Conservation (phyloP, 2,329 filamentous ascomycete genomes). For the Arthrinium phaeospermum region DNA sequence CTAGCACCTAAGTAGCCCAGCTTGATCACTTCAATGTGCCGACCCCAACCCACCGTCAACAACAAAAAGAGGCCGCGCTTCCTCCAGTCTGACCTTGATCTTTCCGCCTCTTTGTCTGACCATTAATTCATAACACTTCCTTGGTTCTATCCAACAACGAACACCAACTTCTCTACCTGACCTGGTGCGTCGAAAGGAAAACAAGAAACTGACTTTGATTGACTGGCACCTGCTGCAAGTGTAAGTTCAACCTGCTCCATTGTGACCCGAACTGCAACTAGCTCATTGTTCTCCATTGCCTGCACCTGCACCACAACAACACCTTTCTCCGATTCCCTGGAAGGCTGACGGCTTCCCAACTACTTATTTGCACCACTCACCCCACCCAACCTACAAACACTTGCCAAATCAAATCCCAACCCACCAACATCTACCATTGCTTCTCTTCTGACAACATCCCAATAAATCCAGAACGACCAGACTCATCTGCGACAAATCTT, state of each 20-base stretch:
- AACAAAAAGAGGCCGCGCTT: background rate
- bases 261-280: background rate
- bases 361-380: background rate
- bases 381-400: background rate
- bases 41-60: background rate
- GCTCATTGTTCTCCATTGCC: background rate
- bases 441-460: conserved; percentile 8
- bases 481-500: background rate
- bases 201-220: background rate
- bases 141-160: background rate
- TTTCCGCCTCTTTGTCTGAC: background rate
- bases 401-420: background rate
- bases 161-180: background rate
- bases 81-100: background rate
- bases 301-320: background rate
- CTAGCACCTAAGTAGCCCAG: background rate
- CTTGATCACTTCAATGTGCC: background rate
- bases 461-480: background rate
- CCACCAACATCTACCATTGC: background rate
- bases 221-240: background rate
- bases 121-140: background rate
- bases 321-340: background rate
- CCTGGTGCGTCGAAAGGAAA: background rate
- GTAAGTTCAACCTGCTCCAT: conserved; percentile 6
- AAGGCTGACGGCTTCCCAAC: conserved; percentile 8